Evolutionary conservation across 2,329 filamentous ascomycete genomes (phyloP), one percentile per base, ranked within the genome.

Genomic region (Pseudogymnoascus sp.): DNA sequence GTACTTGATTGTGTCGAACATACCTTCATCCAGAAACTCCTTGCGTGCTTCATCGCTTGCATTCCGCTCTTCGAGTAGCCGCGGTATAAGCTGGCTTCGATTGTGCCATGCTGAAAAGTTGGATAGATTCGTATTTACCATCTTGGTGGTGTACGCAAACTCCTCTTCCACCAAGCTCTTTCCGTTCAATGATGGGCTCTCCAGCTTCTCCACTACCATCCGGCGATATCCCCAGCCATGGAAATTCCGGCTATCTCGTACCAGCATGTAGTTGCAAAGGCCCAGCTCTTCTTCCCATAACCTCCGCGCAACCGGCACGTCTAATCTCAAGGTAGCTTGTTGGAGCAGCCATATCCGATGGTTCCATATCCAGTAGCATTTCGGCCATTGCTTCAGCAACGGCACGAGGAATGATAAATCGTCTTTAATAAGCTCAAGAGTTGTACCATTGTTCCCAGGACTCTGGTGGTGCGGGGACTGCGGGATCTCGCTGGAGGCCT

Each of bases 361-460:
- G 69, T 96, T 96, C 94, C 94, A 99, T 71, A 99, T 93, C 93
- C 94, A 97, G 78, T 99, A 99, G 80, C 94, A 97, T 75, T 99
- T 99, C 5, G 94, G 94, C 68, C 86, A 93, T 68, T 91, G 85
- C 67, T 90, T 82, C 60, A 99, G 83, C 18, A 99, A 82, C 0
- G 91, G 90, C 42, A 97, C 84, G 35, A 93, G 87, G 72, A 97
- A 96, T 59, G 79, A 78, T 35, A 99, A 80, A 73, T 99, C 94
- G 63, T 83, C 79, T 56, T 84, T 82, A 65, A 97, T 81, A 33
- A 88, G 72, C 2, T 84, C 77, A 44, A 78, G 73, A 66, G 75
- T 81, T 78, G 76, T 82, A 84, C 74, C 75, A 77, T 67, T 77
- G 75, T 69, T 80, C 80, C 82, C 82, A 81, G 72, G 31, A 69